Evolutionary conservation across 257 asterid species (phyloP).

Genomic region (Solanum virginianum): DNA sequence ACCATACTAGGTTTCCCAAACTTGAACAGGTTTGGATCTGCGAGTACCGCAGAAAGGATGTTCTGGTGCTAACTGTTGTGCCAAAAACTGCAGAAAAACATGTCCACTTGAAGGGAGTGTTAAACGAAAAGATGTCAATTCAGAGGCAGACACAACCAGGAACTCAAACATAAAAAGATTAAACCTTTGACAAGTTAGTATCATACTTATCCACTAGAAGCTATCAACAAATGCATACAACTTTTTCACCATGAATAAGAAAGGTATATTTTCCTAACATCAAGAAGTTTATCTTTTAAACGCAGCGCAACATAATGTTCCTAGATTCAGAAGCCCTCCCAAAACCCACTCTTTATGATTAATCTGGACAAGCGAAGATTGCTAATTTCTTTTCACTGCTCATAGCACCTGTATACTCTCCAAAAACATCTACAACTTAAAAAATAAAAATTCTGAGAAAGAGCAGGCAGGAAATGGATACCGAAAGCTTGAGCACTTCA

Average conservation of each 20-base stretch:
- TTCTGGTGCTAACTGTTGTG: not conserved
- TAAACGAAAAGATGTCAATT: not conserved
- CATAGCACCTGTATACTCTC: not conserved
- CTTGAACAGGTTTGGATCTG: not conserved
- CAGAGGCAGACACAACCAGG: not conserved
- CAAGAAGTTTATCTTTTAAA: not conserved
- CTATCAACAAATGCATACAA: not conserved
- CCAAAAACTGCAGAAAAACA: not conserved
- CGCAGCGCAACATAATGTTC: not conserved
- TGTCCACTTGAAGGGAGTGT: not conserved
- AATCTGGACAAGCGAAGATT: not conserved
- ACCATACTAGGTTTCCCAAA: not conserved
- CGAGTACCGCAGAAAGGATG: not conserved
- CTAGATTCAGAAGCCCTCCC: not conserved
- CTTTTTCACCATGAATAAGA: not conserved
- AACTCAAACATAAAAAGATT: not conserved
- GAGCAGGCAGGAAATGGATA: constrained; percentile 17
- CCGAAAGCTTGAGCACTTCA: constrained; percentile 53
- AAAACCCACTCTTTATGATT: not conserved
- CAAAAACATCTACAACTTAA: not conserved
- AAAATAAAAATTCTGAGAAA: not conserved
- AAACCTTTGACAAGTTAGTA: not conserved
- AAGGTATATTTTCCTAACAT: not conserved
- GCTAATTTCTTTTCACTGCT: not conserved
- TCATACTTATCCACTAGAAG: not conserved